Percentiles rank a stretch among this genome's conserved stretches.
These are phyloP conservation scores for Puccinia novopanici DNA, from an alignment of 1,284 basidiomycete genomes.

Conservation along the genomic window DNA sequence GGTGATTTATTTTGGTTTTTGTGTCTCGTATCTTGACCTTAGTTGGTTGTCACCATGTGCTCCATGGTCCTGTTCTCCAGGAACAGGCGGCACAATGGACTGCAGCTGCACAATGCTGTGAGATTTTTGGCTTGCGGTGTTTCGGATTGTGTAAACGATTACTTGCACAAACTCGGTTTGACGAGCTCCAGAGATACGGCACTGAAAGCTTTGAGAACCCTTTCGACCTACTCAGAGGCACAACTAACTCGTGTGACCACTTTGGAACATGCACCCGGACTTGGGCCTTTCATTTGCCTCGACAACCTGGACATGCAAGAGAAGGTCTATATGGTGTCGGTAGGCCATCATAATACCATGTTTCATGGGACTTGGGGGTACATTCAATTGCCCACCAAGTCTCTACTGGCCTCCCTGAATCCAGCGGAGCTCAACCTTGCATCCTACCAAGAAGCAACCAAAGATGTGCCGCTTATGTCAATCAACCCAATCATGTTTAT, in stretches of 20 bases:
- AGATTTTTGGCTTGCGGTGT: too few relatives aligned
- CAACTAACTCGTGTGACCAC: background rate
- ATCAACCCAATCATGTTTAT: background rate
- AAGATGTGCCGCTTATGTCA: background rate
- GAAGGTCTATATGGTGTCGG: background rate
- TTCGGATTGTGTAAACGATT: background rate
- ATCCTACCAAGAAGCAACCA: background rate
- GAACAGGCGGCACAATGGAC: background rate
- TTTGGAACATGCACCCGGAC: background rate
- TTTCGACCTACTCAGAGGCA: background rate
- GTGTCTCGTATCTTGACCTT: background rate
- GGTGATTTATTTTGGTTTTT: background rate
- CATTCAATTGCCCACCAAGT: constrained; percentile 22
- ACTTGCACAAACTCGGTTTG: constrained; percentile 1
- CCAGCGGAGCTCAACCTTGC: background rate
- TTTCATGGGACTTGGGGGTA: too few relatives aligned
- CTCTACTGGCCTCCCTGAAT: background rate
- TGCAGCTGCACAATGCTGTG: background rate
- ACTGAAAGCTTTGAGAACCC: background rate
- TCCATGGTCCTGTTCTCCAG: background rate
- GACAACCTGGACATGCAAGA: constrained; percentile 9
- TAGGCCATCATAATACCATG: background rate
- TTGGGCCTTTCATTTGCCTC: too few relatives aligned
- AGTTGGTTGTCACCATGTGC: background rate
- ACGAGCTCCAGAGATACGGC: background rate